Evolutionary conservation across 768 basidiomycete species (phyloP).

Genomic region (Fomitopsis pulvina): DNA sequence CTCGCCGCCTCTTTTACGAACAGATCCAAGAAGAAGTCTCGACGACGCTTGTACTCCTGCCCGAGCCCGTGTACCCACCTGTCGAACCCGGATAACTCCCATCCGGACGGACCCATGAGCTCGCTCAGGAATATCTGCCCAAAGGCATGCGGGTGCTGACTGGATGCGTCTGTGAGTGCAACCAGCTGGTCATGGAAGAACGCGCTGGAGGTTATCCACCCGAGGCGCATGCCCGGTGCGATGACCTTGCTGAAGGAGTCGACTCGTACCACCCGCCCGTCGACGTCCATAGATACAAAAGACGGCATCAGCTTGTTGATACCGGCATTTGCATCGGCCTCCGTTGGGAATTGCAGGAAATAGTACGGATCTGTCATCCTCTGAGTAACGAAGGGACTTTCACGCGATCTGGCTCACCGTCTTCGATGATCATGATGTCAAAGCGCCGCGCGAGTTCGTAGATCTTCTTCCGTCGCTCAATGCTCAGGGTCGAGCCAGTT

Average conservation of each 20-base stretch:
- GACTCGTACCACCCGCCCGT: conserved; percentile 13
- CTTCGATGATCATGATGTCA: conserved; percentile 45
- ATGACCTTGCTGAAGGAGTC: conserved; percentile 43
- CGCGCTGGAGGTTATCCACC: conserved; percentile 38
- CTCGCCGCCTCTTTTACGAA: conserved; percentile 27
- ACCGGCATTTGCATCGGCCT: background rate
- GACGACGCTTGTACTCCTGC: conserved; percentile 40
- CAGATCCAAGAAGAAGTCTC: conserved; percentile 38
- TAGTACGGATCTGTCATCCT: conserved; percentile 38
- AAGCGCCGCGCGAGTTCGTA: conserved; percentile 40
- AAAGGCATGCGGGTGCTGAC: conserved; percentile 39
- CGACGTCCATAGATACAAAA: conserved; percentile 11
- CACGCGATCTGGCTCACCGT: conserved; percentile 17
- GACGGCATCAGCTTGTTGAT: conserved; percentile 29
- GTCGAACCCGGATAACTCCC: conserved; percentile 38
- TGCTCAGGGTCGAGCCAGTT: conserved; percentile 39
- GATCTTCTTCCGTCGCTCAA: conserved; percentile 37
- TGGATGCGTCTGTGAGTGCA: conserved; percentile 37
- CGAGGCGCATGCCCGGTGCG: conserved; percentile 47
- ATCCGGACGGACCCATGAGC: conserved; percentile 32
- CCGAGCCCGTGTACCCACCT: conserved; percentile 39
- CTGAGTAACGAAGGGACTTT: background rate
- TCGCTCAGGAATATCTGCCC: conserved; percentile 40
- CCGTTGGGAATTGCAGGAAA: conserved; percentile 35
- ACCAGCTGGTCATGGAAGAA: conserved; percentile 35